phyloP scores from a whole-genome alignment of 2,329 filamentous ascomycete species.

The Exophiala dermatitidis region DNA sequence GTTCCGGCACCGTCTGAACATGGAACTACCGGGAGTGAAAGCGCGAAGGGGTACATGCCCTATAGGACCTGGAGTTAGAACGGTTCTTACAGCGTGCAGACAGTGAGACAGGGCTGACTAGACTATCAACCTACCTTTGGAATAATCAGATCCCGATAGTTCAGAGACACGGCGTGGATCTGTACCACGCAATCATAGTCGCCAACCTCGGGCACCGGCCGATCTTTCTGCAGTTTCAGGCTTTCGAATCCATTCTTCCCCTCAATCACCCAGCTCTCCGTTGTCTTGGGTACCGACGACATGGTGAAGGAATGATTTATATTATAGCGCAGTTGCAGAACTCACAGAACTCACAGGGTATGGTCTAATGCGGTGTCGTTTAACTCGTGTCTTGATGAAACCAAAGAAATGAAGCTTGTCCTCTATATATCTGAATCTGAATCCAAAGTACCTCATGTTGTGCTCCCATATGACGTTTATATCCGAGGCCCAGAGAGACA shows the following conservation, averaged over 20 bases:
- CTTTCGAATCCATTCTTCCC: neutral
- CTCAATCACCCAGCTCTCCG: slow-evolving; percentile 1
- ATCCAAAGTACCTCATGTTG: too few species aligned
- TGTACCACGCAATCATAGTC: slow-evolving; percentile 47
- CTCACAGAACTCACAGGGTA: too few species aligned
- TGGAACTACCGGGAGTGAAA: slow-evolving; percentile 33
- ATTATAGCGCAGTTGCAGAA: too few species aligned
- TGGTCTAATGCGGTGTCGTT: too few species aligned
- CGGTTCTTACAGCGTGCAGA: too few species aligned
- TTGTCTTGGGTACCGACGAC: neutral
- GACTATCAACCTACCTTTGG: neutral
- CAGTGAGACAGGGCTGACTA: too few species aligned
- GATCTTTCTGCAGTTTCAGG: neutral
- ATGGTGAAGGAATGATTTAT: neutral
- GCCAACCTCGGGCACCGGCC: neutral
- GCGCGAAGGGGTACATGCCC: slow-evolving; percentile 17
- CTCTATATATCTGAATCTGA: too few species aligned
- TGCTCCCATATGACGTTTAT: too few species aligned
- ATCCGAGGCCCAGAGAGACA: too few species aligned
- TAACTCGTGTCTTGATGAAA: too few species aligned
- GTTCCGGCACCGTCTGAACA: slow-evolving; percentile 41
- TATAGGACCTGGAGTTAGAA: slow-evolving; percentile 33
- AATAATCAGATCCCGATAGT: slow-evolving; percentile 41
- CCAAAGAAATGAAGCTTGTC: too few species aligned
- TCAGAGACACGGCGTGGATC: slow-evolving; percentile 43